Conservation (phyloP, 208 protist species). For the Endotrypanum monterogeii region DNA sequence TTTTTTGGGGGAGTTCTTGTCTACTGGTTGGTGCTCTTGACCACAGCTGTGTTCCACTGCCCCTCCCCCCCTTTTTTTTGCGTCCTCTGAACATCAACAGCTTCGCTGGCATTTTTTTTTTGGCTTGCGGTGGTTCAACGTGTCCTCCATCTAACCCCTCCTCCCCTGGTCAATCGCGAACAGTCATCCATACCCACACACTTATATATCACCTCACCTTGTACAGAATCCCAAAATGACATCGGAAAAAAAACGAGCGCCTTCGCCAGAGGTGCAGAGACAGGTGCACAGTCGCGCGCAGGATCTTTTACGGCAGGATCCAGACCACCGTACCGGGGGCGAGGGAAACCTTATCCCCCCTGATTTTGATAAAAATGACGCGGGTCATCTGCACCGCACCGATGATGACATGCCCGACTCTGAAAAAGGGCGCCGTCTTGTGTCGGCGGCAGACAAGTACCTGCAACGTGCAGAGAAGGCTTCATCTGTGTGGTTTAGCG, state of each 20-base stretch:
- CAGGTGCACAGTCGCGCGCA: not conserved
- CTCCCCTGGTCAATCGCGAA: not conserved
- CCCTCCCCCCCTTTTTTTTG: not conserved
- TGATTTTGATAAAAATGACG: conserved; percentile 16
- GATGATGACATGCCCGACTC: not conserved
- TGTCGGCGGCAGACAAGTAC: conserved; percentile 34
- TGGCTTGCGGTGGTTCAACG: not conserved
- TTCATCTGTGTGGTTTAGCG: conserved; percentile 51
- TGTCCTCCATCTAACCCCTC: not conserved
- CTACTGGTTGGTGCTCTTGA: not conserved
- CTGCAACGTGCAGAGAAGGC: conserved; percentile 28
- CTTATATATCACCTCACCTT: too few relatives aligned
- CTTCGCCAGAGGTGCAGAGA: not conserved
- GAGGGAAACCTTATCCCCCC: not conserved
- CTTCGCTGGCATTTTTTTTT: not conserved
- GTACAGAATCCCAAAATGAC: not conserved
- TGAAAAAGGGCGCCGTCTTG: conserved; percentile 7
- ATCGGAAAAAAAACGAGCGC: not conserved
- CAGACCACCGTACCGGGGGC: not conserved
- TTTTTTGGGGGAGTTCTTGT: not conserved
- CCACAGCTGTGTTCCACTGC: not conserved
- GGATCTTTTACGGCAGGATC: not conserved
- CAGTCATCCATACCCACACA: not conserved
- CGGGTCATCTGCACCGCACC: not conserved
- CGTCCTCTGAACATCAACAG: not conserved